Evolutionary conservation across 345 rosid genomes (phyloP).

Genomic region (Gossypium sturtianum): DNA sequence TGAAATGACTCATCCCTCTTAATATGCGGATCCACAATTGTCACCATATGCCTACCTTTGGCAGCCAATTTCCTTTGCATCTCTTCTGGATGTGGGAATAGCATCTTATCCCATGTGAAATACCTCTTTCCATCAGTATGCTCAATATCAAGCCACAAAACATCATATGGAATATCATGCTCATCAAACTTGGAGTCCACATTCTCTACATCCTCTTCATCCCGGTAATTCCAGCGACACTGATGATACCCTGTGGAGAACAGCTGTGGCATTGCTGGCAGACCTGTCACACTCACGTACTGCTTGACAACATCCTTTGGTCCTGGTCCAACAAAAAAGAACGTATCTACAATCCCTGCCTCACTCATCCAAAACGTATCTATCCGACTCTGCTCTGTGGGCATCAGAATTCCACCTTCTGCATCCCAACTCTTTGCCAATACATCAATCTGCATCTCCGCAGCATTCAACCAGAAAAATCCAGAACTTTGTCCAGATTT

Average conservation of each 20-base stretch:
- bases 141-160: slow-evolving; percentile 96
- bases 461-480: slow-evolving; percentile 96
- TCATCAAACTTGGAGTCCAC: slow-evolving; percentile 95
- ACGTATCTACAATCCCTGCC: slow-evolving; percentile 92
- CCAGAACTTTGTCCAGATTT: slow-evolving; percentile 67
- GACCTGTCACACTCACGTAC: slow-evolving; percentile 74
- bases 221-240: slow-evolving; percentile 97
- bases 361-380: slow-evolving; percentile 98
- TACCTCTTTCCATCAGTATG: slow-evolving; percentile 93
- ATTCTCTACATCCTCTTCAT: slow-evolving; percentile 95
- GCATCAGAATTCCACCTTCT: slow-evolving; percentile 56
- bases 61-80: slow-evolving; percentile 87
- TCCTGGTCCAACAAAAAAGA: slow-evolving; percentile 83
- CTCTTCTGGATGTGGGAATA: slow-evolving; percentile 86
- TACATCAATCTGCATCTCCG: slow-evolving; percentile 99
- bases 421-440: slow-evolving; percentile 87
- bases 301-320: slow-evolving; percentile 92
- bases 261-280: slow-evolving; percentile 83
- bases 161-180: slow-evolving; percentile 93
- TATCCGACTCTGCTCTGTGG: slow-evolving; percentile 51
- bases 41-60: slow-evolving; percentile 94
- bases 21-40: slow-evolving; percentile 97
- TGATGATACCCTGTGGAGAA: slow-evolving; percentile 94
- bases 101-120: slow-evolving; percentile 81
- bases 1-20: slow-evolving; percentile 77